phyloP scores from a whole-genome alignment of 2,329 filamentous ascomycete genomes.

The Alternaria alternata region DNA sequence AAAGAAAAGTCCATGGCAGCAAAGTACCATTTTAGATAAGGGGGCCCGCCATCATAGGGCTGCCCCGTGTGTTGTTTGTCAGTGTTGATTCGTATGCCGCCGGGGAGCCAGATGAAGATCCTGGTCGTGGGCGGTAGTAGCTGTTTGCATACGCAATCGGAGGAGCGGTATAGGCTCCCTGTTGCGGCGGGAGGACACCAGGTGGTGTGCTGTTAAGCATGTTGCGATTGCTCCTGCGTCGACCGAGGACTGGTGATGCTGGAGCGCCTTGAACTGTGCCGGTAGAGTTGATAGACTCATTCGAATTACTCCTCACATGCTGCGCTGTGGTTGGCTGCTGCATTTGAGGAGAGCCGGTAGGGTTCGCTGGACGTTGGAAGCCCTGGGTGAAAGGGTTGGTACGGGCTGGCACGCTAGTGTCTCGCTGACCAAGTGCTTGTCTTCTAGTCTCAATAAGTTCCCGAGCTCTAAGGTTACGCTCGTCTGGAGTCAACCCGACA shows the following conservation, averaged over 20 bases:
- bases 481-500: conserved; percentile 43
- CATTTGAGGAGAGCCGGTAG: conserved; percentile 26
- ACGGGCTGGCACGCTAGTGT: conserved; percentile 34
- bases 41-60: conserved; percentile 44
- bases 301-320: conserved; percentile 44
- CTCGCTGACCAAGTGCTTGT: conserved; percentile 41
- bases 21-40: conserved; percentile 34
- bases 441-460: conserved; percentile 49
- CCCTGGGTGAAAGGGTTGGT: conserved; percentile 49
- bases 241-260: conserved; percentile 40
- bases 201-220: conserved; percentile 37
- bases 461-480: conserved; percentile 44
- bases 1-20: neutral
- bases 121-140: conserved; percentile 42
- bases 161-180: conserved; percentile 35
- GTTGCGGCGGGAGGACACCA: conserved; percentile 31
- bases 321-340: conserved; percentile 23
- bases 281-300: conserved; percentile 45
- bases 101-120: conserved; percentile 26
- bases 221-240: conserved; percentile 49
- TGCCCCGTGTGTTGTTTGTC: conserved; percentile 35
- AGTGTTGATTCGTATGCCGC: conserved; percentile 39
- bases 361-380: conserved; percentile 39
- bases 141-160: conserved; percentile 36
- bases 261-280: conserved; percentile 36